Evolutionary conservation across 2,329 filamentous ascomycete species (phyloP).

Genomic region (Hortaea werneckii): DNA sequence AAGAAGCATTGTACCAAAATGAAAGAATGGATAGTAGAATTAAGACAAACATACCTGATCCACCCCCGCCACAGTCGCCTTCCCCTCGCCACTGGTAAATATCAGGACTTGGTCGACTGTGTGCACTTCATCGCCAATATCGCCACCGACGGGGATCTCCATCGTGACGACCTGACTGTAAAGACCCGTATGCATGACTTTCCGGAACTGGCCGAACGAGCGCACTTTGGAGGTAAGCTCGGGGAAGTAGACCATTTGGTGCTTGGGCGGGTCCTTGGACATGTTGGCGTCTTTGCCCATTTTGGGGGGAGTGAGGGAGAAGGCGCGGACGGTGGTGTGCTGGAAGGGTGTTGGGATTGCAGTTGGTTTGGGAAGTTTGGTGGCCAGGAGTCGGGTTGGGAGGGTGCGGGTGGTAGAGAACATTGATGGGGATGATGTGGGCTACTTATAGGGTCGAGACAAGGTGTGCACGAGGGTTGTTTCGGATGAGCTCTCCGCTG

Average conservation of each 20-base stretch:
- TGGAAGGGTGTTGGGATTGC: not conserved
- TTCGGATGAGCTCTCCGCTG: too few species aligned
- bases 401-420: slow-evolving; percentile 1
- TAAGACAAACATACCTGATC: slow-evolving; percentile 34
- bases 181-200: slow-evolving; percentile 52
- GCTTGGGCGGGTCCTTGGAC: slow-evolving; percentile 24
- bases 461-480: too few species aligned
- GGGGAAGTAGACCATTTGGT: slow-evolving; percentile 52
- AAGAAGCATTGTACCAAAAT: not conserved
- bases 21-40: not conserved
- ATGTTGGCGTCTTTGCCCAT: slow-evolving; percentile 26
- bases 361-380: not conserved
- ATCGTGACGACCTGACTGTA: slow-evolving; percentile 56
- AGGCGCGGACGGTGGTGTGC: slow-evolving; percentile 1
- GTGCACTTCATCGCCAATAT: slow-evolving; percentile 59
- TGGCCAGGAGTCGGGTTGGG: not conserved
- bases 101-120: slow-evolving; percentile 56
- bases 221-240: slow-evolving; percentile 45
- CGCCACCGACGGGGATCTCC: slow-evolving; percentile 53
- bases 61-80: slow-evolving; percentile 49
- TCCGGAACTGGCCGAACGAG: slow-evolving; percentile 48
- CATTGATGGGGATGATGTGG: not conserved
- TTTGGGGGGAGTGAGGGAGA: slow-evolving; percentile 14
- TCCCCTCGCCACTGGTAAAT: slow-evolving; percentile 50
- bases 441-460: too few species aligned